Evolutionary conservation across 2,329 filamentous ascomycete genomes (phyloP), one percentile per base, ranked within the genome.

Genomic region (Ophiosphaerella narmari): DNA sequence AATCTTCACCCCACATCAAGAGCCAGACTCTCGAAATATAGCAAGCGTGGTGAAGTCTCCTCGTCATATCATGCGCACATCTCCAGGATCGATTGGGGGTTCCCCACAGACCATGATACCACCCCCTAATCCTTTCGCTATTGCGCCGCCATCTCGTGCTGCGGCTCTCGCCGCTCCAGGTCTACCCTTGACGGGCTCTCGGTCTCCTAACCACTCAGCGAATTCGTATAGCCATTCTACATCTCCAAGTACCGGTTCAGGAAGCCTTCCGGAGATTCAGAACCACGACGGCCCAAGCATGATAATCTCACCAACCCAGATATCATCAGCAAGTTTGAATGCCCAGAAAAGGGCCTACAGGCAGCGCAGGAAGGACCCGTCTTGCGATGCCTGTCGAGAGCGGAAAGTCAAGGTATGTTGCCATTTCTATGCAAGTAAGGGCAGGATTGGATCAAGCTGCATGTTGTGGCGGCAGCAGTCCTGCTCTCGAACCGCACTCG

Each of bases 341-440:
- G 84, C 88, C 29, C 91, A 96, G 73, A 97, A 97, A 74, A 82
- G 94, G 68, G 93, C 94, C 2, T 99, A 97, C 77, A 86, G 94
- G 21, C 94, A 99, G 73, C 82, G 94, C 60, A 84, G 94, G 62
- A 99, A 99, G 71, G 94, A 99, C 66, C 94, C 94, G 1, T 97
- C 91, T 68, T 99, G 94, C 73, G 94, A 99, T 78, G 94, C 94
- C 43, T 99, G 94, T 72, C 85, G 94, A 52, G 94, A 99, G 68
- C 81, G 85, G 39, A 87, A 87, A 75, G 84, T 87, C 59, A 87
- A 87, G 76, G 81, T 83, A 70, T 54, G 68, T 11, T 11, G 11
- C 26, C 26, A 29, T 29, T 29, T 29, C 11, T 29, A 18, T 23
- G 4, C 11, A 29, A 29, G 26, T 11, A 29, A 29, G 26, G 26